Base-by-base conservation (phyloP, 2,329 filamentous ascomycete species). In the Monascus ruber region DNA sequence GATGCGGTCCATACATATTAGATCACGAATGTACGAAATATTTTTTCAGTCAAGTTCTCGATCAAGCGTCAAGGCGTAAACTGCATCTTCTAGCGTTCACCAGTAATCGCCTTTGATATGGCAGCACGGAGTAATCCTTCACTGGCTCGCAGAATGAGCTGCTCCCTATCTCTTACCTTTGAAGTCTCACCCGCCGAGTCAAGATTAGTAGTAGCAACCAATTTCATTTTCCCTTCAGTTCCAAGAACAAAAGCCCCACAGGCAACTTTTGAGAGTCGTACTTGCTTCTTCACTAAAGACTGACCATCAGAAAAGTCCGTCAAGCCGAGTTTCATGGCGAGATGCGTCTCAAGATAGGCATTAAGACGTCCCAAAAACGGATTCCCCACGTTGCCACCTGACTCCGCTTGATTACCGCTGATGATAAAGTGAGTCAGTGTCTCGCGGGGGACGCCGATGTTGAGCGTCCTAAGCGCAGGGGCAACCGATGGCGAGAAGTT, bases 201-300 rank as follows among this genome's bases (percentile, higher is more conserved):
- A n/a, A 46, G 47, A 27, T 48, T 47, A 25, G 39, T 40, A 24
- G 47, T 36, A 5, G 51, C 57, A 44, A 61, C 53, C 10, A 66
- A 40, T 42, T 66, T 66, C 42, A 65, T 45, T 35, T 55, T 53
- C 6, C 63, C 63, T 11, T 66, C 63, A 8, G 47, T 48, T 2
- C 58, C 60, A 27, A 65, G 39, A 7, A 63, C 56, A 45, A 66
- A 65, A 17, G 55, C 59, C 10, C 56, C 58, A 40, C 60, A 65
- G 1, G 60, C 55, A 38, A 64, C 46, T 35, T 61, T 63, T 6
- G 56, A 56, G 5, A 66, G 43, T 3, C 60, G 54, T 8, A 62
- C 48, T 46, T 62, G 50, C 24, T 56, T 46, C 3, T 43, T 48
- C 6, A 48, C 42, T 24, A 38, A 26, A 1, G 26, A 24, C 24